Percentiles rank a stretch among this genome's conserved stretches.
phyloP scores from a whole-genome alignment of 2,329 filamentous ascomycete species.

The Paracorniculantispora psalliotae region DNA sequence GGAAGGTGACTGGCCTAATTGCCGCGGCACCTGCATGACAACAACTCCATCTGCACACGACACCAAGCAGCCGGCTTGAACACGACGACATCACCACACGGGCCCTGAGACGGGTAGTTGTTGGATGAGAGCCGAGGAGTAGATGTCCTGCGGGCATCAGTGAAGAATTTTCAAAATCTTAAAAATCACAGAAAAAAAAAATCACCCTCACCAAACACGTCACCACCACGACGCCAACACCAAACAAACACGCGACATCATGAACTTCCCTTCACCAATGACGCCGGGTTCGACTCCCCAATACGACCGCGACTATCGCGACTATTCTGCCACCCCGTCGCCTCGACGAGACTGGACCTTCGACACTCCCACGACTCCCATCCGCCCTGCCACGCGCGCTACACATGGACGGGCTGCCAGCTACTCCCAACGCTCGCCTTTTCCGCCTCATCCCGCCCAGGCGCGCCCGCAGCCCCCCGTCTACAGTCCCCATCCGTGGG shows the following conservation, averaged over 20 bases:
- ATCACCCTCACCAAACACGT: not conserved
- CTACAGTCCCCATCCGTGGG: slow-evolving; percentile 31
- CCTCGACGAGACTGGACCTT: slow-evolving; percentile 46
- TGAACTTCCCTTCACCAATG: slow-evolving; percentile 36
- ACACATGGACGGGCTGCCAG: slow-evolving; percentile 33
- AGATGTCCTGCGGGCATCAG: slow-evolving; percentile 29
- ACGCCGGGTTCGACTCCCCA: slow-evolving; percentile 43
- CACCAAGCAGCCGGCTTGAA: slow-evolving; percentile 16
- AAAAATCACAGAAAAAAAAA: slow-evolving; percentile 9
- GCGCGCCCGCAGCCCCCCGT: slow-evolving; percentile 36
- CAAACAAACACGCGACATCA: slow-evolving; percentile 36
- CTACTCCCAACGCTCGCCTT: slow-evolving; percentile 27
- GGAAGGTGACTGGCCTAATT: slow-evolving; percentile 53
- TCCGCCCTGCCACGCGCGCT: slow-evolving; percentile 51
- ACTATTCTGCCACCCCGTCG: slow-evolving; percentile 52
- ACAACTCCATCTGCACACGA: slow-evolving; percentile 27
- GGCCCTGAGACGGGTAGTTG: slow-evolving; percentile 10
- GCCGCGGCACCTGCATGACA: slow-evolving; percentile 38
- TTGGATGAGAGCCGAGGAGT: slow-evolving; percentile 16
- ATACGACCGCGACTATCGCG: slow-evolving; percentile 49
- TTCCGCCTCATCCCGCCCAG: slow-evolving; percentile 6
- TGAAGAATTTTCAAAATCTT: not conserved
- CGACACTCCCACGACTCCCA: slow-evolving; percentile 41
- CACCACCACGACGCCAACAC: too few species aligned
- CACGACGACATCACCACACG: slow-evolving; percentile 14